Evolutionary conservation across 1,284 basidiomycete species (phyloP).

Genomic region (Melampsora larici-populina): DNA sequence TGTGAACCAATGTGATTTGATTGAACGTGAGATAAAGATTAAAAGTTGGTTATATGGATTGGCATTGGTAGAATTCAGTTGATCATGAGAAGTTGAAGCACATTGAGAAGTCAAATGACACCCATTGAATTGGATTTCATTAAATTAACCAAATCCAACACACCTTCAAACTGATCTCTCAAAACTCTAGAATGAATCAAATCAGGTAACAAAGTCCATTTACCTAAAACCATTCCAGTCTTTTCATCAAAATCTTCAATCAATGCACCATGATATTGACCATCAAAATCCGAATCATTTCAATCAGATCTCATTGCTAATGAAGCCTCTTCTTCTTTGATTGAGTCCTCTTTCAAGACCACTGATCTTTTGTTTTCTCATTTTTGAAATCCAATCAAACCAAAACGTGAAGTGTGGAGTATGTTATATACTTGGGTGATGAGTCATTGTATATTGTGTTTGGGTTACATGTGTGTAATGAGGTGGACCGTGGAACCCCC

Average conservation of each 20-base stretch:
- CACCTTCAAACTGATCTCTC: not conserved
- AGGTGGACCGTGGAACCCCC: too few relatives aligned
- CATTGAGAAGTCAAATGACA: too few relatives aligned
- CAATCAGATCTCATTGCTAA: not conserved
- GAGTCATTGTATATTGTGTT: too few relatives aligned
- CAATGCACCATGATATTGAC: not conserved
- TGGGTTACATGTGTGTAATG: too few relatives aligned
- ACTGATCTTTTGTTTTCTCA: not conserved
- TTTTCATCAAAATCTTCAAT: too few relatives aligned
- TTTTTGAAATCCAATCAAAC: not conserved
- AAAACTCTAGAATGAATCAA: conserved; percentile 8
- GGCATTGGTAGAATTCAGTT: too few relatives aligned
- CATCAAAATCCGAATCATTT: not conserved
- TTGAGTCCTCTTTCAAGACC: not conserved
- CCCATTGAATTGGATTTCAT: not conserved
- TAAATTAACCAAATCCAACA: conserved; percentile 14
- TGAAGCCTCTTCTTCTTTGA: not conserved
- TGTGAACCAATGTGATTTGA: conserved; percentile 21
- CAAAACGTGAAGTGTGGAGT: too few relatives aligned
- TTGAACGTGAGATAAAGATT: conserved; percentile 2
- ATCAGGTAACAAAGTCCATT: conserved; percentile 17
- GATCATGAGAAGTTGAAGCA: not conserved
- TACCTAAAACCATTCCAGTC: too few relatives aligned
- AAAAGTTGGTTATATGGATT: conserved; percentile 9
- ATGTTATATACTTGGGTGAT: too few relatives aligned